Evolutionary conservation across 345 rosid species (phyloP).

Genomic region (Sonneratia alba): DNA sequence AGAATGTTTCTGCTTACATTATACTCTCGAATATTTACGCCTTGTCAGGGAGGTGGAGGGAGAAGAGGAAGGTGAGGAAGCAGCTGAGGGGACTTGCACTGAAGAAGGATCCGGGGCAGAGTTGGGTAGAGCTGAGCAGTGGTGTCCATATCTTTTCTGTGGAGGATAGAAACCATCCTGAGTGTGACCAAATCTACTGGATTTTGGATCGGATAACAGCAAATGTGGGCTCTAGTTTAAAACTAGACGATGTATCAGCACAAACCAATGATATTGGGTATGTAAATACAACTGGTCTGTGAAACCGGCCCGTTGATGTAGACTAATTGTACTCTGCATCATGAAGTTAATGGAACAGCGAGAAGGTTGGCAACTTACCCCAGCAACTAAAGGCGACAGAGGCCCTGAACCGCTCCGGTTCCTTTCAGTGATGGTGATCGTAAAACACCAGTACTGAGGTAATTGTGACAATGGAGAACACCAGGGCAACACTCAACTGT

Average conservation of each 20-base stretch:
- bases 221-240: conserved; percentile 20
- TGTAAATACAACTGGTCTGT: not conserved
- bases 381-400: conserved; percentile 58
- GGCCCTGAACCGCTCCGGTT: conserved; percentile 50
- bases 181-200: conserved; percentile 24
- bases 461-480: conserved; percentile 23
- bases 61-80: conserved; percentile 42
- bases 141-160: conserved; percentile 28
- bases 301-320: too few relatives aligned
- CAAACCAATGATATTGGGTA: not conserved
- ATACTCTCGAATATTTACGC: conserved; percentile 46
- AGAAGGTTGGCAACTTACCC: too few relatives aligned
- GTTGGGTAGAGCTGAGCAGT: conserved; percentile 45
- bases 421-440: conserved; percentile 55
- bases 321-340: too few relatives aligned
- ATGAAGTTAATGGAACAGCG: too few relatives aligned
- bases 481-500: conserved; percentile 25
- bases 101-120: conserved; percentile 47
- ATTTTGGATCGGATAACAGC: conserved; percentile 31
- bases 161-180: conserved; percentile 28
- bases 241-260: conserved; percentile 5
- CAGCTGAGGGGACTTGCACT: conserved; percentile 27
- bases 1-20: conserved; percentile 29
- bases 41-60: conserved; percentile 38
- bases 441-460: conserved; percentile 41